Base-by-base conservation (phyloP, 2,329 filamentous ascomycete genomes). In the Arthrinium puccinioides region DNA sequence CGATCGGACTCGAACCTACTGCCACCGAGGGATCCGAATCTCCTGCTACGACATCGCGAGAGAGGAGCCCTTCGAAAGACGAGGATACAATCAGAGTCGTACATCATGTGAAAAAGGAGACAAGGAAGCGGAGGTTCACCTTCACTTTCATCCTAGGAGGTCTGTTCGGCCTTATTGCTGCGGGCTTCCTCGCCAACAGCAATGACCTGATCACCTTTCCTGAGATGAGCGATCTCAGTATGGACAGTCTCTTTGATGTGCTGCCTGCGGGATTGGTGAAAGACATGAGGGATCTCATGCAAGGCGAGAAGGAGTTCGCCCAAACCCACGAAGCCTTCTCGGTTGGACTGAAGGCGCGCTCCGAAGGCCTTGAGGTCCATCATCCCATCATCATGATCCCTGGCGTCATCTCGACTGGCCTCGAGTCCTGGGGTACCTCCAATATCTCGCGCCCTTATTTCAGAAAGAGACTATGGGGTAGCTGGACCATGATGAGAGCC, bases 401-500 rank as follows among this genome's bases (percentile, higher is more conserved):
- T 0, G 92, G 92, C 5, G 92, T 98, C 41, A 98, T 98, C 49
- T 97, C 92, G 0, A 97, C 92, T 0, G 92, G 92, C 2, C 74
- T 98, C 18, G 92, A 98, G 62, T 95, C 87, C 32, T 98, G 92
- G 92, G 87, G 90, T 4, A 97, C 92, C 0, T 80, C 84, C 35
- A 85, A 89, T 54, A 69, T 72, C 28, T 95, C 89, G 7, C 76
- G 87, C 24, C 84, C 83, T 41, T 98, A 97, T 62, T 98, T 98
- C 61, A 75, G 92, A 44, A 95, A 94, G 64, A 74, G 92, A 37
- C 66, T 98, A 34, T 98, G 92, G 92, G 92, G 92, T 5, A 95
- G 87, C 49, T 98, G 94, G 92, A 94, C 79, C 46, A 98, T 98
- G 92, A 96, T 98, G 88, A 77, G 84, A 34, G 90, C 92, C 0